A percentile compares a stretch with the other conserved stretches of the same genome.
phyloP scores from a whole-genome alignment of 1,139 yeast species.

The Zygoascus meyerae region DNA sequence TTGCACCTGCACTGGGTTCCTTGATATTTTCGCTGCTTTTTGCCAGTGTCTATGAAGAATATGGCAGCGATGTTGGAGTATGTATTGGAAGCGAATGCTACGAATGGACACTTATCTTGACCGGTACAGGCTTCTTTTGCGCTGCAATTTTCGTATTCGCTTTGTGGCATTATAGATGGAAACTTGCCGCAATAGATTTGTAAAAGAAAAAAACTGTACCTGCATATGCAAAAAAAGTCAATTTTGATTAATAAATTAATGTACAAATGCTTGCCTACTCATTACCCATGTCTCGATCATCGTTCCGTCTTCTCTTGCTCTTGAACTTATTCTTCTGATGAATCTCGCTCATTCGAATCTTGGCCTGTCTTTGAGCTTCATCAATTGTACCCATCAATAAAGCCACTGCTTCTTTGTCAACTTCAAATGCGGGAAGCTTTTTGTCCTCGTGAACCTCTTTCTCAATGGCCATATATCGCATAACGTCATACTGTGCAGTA shows the following conservation, averaged over 20 bases:
- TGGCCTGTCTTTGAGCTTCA: constrained; percentile 88
- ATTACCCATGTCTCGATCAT: constrained; percentile 28
- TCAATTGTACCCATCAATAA: constrained; percentile 84
- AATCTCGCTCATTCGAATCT: constrained; percentile 31
- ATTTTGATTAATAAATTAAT: not conserved
- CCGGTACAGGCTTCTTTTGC: constrained; percentile 22
- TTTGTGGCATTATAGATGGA: constrained; percentile 22
- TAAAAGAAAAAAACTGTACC: constrained; percentile 1
- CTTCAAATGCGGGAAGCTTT: constrained; percentile 75
- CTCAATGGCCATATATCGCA: constrained; percentile 80
- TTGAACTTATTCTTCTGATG: constrained; percentile 34
- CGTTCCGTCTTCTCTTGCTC: constrained; percentile 25
- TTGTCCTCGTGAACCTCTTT: constrained; percentile 53
- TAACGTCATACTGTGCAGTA: constrained; percentile 92
- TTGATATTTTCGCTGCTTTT: constrained; percentile 64
- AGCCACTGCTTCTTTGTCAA: constrained; percentile 71
- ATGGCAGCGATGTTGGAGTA: constrained; percentile 12
- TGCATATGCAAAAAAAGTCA: not conserved
- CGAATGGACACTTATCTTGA: constrained; percentile 21
- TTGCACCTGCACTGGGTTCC: constrained; percentile 88
- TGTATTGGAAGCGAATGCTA: constrained; percentile 26
- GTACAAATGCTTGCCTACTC: constrained; percentile 16
- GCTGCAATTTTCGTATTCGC: constrained; percentile 18
- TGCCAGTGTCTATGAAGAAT: constrained; percentile 57
- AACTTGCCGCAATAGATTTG: constrained; percentile 14